phyloP scores from a whole-genome alignment of 345 rosid genomes.

The Viola odorata region DNA sequence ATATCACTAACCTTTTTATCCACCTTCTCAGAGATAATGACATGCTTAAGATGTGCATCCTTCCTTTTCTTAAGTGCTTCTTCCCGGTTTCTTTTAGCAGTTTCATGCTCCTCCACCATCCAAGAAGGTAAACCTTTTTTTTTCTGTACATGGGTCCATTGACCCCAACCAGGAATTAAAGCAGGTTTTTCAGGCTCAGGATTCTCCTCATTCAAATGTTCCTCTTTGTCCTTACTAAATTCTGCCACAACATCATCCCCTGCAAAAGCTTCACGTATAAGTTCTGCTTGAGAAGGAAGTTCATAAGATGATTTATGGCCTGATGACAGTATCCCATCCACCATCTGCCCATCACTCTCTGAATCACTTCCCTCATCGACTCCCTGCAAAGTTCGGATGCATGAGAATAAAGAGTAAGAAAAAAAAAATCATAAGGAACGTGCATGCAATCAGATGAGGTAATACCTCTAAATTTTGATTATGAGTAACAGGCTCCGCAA shows the following conservation, averaged over 20 bases:
- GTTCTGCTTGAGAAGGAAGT: slow-evolving; percentile 91
- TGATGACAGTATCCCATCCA: slow-evolving; percentile 67
- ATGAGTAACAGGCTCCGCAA: slow-evolving; percentile 18
- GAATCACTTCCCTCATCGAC: slow-evolving; percentile 49
- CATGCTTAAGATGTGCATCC: slow-evolving; percentile 73
- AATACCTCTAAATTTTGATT: slow-evolving; percentile 43
- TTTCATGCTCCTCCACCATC: slow-evolving; percentile 72
- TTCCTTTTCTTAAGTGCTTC: slow-evolving; percentile 72
- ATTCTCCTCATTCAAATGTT: slow-evolving; percentile 58
- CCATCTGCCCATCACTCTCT: slow-evolving; percentile 66
- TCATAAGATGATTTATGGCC: slow-evolving; percentile 42
- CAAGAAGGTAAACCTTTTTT: slow-evolving; percentile 81
- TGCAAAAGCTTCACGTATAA: slow-evolving; percentile 77
- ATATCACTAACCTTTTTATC: slow-evolving; percentile 64
- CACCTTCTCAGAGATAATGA: slow-evolving; percentile 74
- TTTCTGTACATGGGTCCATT: slow-evolving; percentile 68
- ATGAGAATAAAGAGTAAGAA: slow-evolving; percentile 4
- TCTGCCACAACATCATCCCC: slow-evolving; percentile 86
- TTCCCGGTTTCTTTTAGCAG: slow-evolving; percentile 57
- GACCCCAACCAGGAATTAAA: slow-evolving; percentile 88
- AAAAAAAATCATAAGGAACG: slow-evolving; percentile 3
- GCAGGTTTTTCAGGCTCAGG: slow-evolving; percentile 83
- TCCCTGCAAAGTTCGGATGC: slow-evolving; percentile 33
- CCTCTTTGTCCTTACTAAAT: slow-evolving; percentile 66
- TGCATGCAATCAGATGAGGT: background rate